Evolutionary conservation across 108 stramenopile genomes (phyloP), one percentile per base, ranked within the genome.

Genomic region (Stephanodiscus minutulus): DNA sequence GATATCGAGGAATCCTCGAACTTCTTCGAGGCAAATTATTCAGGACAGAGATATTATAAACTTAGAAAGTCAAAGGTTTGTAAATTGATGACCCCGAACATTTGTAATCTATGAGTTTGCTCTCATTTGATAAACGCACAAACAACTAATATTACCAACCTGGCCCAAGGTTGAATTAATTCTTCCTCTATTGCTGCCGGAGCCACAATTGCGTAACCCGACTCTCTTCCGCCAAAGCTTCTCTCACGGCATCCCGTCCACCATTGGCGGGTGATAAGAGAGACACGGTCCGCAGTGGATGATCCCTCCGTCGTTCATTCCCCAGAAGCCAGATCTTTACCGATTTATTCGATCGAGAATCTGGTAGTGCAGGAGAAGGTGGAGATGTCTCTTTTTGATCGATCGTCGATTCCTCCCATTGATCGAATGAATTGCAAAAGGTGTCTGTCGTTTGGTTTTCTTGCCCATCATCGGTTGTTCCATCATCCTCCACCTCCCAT

Each of bases 241-340:
- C 49, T 35, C 57, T 68, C 1, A 80, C 67, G 29, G 61, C 24
- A 29, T 70, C 72, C 22, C 72, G 67, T 24, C 79, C 72, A 24
- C 79, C 79, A 24, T 69, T 36, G 15, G 1, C 44, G 20, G 72
- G 72, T 20, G 71, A 39, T 27, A 80, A 33, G 7, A 80, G 54
- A 5, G 72, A 61, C 10, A 85, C 77, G 24, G 89, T 90, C 43
- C 87, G 70, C 71, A 86, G 70, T 11, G 50, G 57, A 64, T 88
- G 62, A 27, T 73, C 81, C 25, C 89, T 72, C 35, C 89, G 68
- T 33, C 84, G 60, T 53, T 83, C 73, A 53, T 90, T 84, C 10
- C 89, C 89, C 11, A 90, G 64, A 18, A 90, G 73, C 89, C 89
- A 90, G n/a, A 90, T 74, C 69, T 90, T 90, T 5, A 86, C 81